A percentile compares a stretch with the other conserved stretches of the same genome.
Conservation (phyloP, 345 rosid species). For the Citrus trifoliata region DNA sequence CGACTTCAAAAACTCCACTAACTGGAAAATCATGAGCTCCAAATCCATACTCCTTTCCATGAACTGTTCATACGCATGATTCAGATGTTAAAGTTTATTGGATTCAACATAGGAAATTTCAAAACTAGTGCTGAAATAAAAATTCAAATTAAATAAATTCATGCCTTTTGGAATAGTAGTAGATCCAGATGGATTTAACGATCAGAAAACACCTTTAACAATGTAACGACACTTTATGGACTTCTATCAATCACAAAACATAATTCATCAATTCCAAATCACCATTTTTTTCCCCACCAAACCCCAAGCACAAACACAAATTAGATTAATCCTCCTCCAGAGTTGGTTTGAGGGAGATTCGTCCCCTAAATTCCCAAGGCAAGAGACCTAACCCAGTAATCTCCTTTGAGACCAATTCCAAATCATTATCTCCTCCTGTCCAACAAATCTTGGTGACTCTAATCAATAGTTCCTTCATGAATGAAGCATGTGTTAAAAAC, state of each 20-base stretch:
- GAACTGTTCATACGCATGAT: slow-evolving; percentile 40
- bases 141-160: background rate
- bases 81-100: background rate
- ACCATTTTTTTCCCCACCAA: too few relatives aligned
- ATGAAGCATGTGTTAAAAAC: background rate
- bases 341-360: background rate
- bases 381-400: background rate
- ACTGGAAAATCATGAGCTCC: slow-evolving; percentile 76
- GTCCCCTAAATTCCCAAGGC: background rate
- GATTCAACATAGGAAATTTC: background rate
- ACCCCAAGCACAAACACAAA: too few relatives aligned
- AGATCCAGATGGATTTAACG: background rate
- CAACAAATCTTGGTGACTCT: background rate
- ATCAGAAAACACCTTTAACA: background rate
- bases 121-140: background rate
- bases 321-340: background rate
- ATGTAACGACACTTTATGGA: background rate
- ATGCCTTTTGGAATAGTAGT: background rate
- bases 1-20: slow-evolving; percentile 84
- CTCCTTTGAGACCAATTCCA: background rate
- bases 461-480: background rate
- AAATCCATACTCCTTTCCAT: slow-evolving; percentile 75
- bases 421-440: background rate
- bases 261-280: too few relatives aligned
- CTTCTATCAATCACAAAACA: background rate